Base-by-base conservation (phyloP, 495 filamentous ascomycete genomes). In the Penicillium canescens region DNA sequence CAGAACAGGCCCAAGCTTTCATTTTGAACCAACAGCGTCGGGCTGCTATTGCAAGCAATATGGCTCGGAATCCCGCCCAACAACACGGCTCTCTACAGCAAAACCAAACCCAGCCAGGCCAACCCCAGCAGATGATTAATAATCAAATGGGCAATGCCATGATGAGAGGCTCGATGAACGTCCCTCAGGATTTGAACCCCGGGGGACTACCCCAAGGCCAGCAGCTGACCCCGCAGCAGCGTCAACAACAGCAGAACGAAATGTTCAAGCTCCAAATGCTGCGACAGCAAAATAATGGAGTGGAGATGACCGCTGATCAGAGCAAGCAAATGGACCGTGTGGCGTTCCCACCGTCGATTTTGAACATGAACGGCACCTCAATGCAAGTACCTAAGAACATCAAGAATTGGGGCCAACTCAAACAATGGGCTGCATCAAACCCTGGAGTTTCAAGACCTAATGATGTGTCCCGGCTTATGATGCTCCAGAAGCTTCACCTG, bases 351-450 rank as follows among this genome's bases (percentile, higher is more conserved):
- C 68, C 62, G 3, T 59, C 62, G 4, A 67, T 80, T 14, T 48
- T 80, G 6, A 70, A 61, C 41, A 70, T 57, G 45, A 50, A 55
- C 39, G 50, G 49, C 26, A 67, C 63, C 14, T 58, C 57, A 8
- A 72, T 71, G 41, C 71, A 73, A 10, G 66, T 86, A 0, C 86
- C 88, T 3, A 78, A 78, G 13, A 68, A 85, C 3, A 68, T 88
- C 14, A 87, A 83, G 62, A 86, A 83, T 50, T 95, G 90, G 90
- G 79, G 77, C 24, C 82, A 88, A 44, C 71, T 95, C 0, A 92
- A 90, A 65, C 69, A 82, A 37, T 88, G 80, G 76, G 70, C 82
- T 2, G 44, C 55, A 1, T 62, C 74, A 41, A 86, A 85, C 57
- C 72, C 72, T n/a, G 74, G 76, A 37, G 50, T 65, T 16, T 52